Base-by-base conservation (phyloP, 441 rosid species). In the Breynia disticha region DNA sequence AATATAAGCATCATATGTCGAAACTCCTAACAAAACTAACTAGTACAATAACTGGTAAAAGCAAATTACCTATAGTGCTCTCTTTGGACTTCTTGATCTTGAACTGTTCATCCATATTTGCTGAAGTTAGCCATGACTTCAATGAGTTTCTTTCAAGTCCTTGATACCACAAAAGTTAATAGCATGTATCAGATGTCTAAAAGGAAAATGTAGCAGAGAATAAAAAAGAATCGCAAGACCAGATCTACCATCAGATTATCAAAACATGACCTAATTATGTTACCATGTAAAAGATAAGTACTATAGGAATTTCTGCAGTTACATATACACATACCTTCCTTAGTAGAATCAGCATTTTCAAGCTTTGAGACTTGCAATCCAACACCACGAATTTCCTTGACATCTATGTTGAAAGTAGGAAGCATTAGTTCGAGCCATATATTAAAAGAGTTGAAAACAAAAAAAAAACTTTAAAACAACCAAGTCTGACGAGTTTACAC, bases 351-450 rank as follows among this genome's bases (percentile, higher is more conserved):
- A 11, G 72, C 79, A 74, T 70, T 72, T 69, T 88, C 94, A 72
- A 91, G 91, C 79, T 78, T 86, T 46, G 97, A 78, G 59, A 91
- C 97, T 81, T 88, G 95, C 83, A 91, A 81, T 72, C 98, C 97
- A 65, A 91, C 77, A 54, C 97, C 98, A n/a, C 95, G 85, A 48
- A 91, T 78, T 46, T 86, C 98, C 82, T 68, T 79, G 41, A 81
- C 81, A 78, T 91, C 95, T 84, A 62, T 37, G 42, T 50, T 46
- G 51, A 66, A 55, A 22, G 42, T 57, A 28, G 35, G 35, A 28
- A 65, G 54, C 20, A 17, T 48, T 39, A 65, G 37, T 22, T 43
- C 48, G 28, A 61, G 16, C 41, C 28, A 52, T 54, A 9, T 28
- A 28, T 9, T 28, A 28, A 28, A 9, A 28, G 4, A 3, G 35